These are phyloP conservation scores for Ambispora gerdemannii DNA, from an alignment of 192 early-diverging fungal species.

Conservation along the genomic window DNA sequence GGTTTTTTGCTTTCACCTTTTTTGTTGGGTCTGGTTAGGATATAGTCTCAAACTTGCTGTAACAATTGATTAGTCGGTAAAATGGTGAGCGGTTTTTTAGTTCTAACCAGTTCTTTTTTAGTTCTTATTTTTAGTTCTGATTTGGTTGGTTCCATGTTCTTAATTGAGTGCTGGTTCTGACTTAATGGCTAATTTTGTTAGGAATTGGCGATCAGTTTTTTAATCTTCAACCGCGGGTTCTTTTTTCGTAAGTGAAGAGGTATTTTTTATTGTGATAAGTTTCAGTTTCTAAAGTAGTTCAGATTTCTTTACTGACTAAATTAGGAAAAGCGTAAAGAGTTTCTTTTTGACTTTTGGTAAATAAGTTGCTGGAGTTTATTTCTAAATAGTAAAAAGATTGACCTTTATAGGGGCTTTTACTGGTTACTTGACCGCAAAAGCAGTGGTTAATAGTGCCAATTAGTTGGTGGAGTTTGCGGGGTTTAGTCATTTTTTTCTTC, in stretches of 20 bases:
- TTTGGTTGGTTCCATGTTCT: too few relatives aligned
- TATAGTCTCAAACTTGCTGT: conserved; percentile 1
- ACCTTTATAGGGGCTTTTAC: background rate
- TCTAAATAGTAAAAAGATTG: background rate
- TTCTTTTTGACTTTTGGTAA: background rate
- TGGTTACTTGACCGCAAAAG: background rate
- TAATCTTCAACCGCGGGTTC: background rate
- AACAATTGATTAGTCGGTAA: conserved; percentile 11
- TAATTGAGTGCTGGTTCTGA: too few relatives aligned
- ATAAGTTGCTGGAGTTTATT: background rate
- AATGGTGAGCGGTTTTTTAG: background rate
- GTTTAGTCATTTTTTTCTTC: conserved; percentile 11
- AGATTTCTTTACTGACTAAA: conserved; percentile 7
- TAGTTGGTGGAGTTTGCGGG: background rate
- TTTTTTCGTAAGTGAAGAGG: conserved; percentile 2
- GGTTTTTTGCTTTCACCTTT: background rate
- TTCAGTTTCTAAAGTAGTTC: background rate
- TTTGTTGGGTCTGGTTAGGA: background rate
- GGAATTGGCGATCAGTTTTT: too few relatives aligned
- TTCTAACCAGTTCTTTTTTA: background rate
- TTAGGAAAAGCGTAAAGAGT: background rate
- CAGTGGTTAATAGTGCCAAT: background rate
- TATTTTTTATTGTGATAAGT: background rate
- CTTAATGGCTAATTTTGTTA: too few relatives aligned
- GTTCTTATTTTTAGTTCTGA: too few relatives aligned